Percentiles rank a stretch among this genome's conserved stretches.
phyloP scores from a whole-genome alignment of 2,329 filamentous ascomycete species.

The Fusarium praegraminearum region DNA sequence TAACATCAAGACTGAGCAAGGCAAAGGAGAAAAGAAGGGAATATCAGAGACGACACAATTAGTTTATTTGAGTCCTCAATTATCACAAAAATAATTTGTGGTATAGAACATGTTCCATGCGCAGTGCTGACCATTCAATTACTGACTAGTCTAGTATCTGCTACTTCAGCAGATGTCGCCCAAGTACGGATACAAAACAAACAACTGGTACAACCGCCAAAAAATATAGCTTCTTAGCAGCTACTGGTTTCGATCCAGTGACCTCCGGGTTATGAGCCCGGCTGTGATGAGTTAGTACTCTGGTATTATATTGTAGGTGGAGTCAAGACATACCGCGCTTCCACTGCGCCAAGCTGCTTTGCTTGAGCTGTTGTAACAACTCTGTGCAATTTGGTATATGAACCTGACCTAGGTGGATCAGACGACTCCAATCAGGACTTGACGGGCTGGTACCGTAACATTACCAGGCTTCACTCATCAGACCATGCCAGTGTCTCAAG shows the following conservation, averaged over 20 bases:
- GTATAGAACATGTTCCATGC: no score
- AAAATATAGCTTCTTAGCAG: slow-evolving; percentile 23
- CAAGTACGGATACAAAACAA: no score
- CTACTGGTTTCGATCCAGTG: slow-evolving; percentile 32
- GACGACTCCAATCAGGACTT: rapidly evolving
- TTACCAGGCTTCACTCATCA: background rate
- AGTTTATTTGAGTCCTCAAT: background rate
- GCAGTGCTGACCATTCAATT: no score
- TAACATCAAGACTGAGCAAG: background rate
- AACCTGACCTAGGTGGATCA: background rate
- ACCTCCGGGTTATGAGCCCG: slow-evolving; percentile 35
- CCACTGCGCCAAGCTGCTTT: slow-evolving; percentile 36
- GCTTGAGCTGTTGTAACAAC: slow-evolving; percentile 6
- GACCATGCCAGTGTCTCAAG: background rate
- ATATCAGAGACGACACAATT: background rate
- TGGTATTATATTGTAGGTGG: slow-evolving; percentile 8
- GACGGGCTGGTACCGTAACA: rapidly evolving
- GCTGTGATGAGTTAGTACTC: slow-evolving; percentile 19
- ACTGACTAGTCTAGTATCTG: no score
- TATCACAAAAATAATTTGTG: background rate
- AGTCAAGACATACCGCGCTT: slow-evolving; percentile 31
- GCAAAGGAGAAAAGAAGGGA: background rate
- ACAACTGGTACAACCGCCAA: background rate
- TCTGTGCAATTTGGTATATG: background rate
- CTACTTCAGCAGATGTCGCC: no score